Conservation (phyloP, 768 basidiomycete species). For the Lentinula raphanica region DNA sequence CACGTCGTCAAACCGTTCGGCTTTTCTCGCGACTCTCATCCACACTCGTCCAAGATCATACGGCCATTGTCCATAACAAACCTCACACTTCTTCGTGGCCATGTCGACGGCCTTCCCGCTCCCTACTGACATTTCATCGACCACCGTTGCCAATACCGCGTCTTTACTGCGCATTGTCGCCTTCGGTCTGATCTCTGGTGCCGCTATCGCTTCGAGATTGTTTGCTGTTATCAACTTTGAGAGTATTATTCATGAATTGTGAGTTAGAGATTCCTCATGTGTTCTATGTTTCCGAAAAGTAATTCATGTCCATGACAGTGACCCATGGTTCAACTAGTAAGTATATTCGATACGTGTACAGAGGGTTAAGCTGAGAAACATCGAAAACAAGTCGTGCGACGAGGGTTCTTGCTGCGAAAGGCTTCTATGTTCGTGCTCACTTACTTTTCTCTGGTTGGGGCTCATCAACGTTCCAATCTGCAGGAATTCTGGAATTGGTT, state of each 20-base stretch:
- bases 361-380: background rate
- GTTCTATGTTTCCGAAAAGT: background rate
- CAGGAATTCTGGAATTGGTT: slow-evolving; percentile 99
- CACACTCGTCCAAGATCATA: background rate
- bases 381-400: slow-evolving; percentile 84
- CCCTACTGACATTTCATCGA: slow-evolving; percentile 62
- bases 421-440: slow-evolving; percentile 80
- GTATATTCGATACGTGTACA: slow-evolving; percentile 26
- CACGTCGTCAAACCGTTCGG: background rate
- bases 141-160: slow-evolving; percentile 79
- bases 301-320: slow-evolving; percentile 43
- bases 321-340: slow-evolving; percentile 99
- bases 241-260: slow-evolving; percentile 99
- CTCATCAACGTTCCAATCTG: background rate
- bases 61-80: background rate
- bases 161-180: slow-evolving; percentile 89
- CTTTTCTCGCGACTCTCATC: background rate
- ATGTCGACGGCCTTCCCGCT: slow-evolving; percentile 73
- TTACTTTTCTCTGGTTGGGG: background rate
- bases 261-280: slow-evolving; percentile 28
- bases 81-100: background rate
- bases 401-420: slow-evolving; percentile 81
- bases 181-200: slow-evolving; percentile 85
- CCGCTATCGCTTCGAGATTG: slow-evolving; percentile 91
- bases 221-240: slow-evolving; percentile 98